phyloP scores from a whole-genome alignment of 257 asterid species.

The Capsicum baccatum region DNA sequence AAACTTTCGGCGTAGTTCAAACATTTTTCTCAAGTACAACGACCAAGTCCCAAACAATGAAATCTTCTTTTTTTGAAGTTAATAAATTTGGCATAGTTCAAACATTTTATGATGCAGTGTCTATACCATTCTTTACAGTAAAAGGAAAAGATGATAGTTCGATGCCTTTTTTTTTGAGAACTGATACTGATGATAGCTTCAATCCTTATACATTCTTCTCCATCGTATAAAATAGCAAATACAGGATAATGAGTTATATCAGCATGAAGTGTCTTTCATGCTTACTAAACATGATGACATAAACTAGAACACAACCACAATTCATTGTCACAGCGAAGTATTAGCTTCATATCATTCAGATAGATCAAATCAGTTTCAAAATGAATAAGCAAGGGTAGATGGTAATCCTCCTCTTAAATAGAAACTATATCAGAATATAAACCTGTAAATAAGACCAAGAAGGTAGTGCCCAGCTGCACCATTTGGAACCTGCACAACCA shows the following conservation, averaged over 20 bases:
- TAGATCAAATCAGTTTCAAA: slow-evolving; percentile 15
- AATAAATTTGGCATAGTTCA: background rate
- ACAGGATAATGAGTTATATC: background rate
- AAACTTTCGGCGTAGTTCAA: background rate
- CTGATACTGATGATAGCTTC: too few species aligned
- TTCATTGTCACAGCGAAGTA: background rate
- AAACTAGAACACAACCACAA: background rate
- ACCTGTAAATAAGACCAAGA: slow-evolving; percentile 98
- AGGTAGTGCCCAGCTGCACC: slow-evolving; percentile 99
- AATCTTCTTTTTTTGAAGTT: too few species aligned
- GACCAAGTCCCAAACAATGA: too few species aligned
- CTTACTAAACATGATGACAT: background rate
- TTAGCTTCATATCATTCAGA: slow-evolving; percentile 4
- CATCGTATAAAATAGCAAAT: background rate
- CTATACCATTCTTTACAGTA: background rate
- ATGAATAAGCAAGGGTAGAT: background rate
- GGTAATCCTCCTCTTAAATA: background rate
- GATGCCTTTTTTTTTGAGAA: background rate
- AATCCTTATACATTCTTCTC: background rate
- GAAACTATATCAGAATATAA: background rate
- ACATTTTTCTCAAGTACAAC: too few species aligned
- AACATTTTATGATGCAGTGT: background rate
- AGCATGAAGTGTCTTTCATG: slow-evolving; percentile 6
- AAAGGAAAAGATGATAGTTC: background rate
- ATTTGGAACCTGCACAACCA: slow-evolving; percentile 80